Percentiles rank a stretch among this genome's conserved stretches.
Evolutionary conservation across 106 monocot genomes (phyloP).

Genomic region (Dioscorea zingiberensis): DNA sequence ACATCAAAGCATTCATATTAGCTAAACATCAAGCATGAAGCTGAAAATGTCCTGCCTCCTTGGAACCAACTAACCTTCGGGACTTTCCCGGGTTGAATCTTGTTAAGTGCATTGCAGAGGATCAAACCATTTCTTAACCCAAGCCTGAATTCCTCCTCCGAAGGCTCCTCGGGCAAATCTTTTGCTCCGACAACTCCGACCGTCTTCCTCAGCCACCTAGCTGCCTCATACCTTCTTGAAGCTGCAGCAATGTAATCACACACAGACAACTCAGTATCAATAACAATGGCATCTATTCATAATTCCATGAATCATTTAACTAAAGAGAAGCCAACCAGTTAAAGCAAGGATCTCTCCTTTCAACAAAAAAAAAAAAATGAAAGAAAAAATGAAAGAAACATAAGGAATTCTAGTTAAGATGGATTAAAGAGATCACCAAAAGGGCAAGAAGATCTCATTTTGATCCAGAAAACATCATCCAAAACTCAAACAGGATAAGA

Average conservation of each 20-base stretch:
- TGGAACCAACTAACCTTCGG: constrained; percentile 46
- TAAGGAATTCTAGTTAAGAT: too few species aligned
- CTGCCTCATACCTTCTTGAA: constrained; percentile 71
- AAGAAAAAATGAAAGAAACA: too few species aligned
- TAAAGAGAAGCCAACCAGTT: too few species aligned
- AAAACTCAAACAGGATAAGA: background rate
- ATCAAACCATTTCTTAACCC: constrained; percentile 79
- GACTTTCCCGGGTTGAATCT: constrained; percentile 64
- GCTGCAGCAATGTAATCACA: constrained; percentile 20
- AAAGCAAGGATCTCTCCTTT: too few species aligned
- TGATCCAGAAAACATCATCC: too few species aligned
- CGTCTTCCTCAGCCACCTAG: constrained; percentile 65
- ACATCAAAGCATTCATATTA: too few species aligned
- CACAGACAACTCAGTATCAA: background rate
- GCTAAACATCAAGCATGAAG: too few species aligned
- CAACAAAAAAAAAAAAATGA: too few species aligned
- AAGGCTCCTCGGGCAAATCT: constrained; percentile 81
- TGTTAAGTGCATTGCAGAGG: constrained; percentile 89
- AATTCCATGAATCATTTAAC: too few species aligned
- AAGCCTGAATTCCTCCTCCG: constrained; percentile 77
- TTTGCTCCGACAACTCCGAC: constrained; percentile 48
- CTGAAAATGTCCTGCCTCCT: background rate
- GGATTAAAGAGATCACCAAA: too few species aligned
- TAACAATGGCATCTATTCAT: too few species aligned
- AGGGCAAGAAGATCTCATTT: background rate